These are phyloP conservation scores for Candida nanaspora DNA, from an alignment of 805 yeast genomes.

Conservation along the genomic window DNA sequence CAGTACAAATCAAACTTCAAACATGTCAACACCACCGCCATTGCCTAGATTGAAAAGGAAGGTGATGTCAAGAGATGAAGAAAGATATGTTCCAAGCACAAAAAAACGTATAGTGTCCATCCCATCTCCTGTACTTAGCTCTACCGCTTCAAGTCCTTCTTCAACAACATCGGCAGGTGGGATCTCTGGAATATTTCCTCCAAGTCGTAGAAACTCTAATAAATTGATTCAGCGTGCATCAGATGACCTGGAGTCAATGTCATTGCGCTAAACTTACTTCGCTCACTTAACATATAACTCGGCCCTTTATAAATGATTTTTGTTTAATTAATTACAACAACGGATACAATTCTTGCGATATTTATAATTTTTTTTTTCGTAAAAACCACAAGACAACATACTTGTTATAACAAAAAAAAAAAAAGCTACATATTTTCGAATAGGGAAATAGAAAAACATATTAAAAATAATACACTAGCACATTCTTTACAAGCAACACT, in stretches of 20 bases:
- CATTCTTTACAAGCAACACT: too few species aligned
- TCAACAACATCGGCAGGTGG: neutral
- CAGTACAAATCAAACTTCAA: too few species aligned
- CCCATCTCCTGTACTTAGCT: conserved; percentile 2
- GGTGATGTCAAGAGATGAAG: conserved; percentile 1
- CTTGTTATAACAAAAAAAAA: neutral
- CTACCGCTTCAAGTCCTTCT: conserved; percentile 3
- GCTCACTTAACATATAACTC: neutral
- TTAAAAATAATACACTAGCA: too few species aligned
- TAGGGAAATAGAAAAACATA: too few species aligned
- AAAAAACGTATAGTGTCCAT: conserved; percentile 5
- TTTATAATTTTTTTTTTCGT: too few species aligned
- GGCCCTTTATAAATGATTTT: too few species aligned
- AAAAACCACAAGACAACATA: neutral
- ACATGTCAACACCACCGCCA: conserved; percentile 1
- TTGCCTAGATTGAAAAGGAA: conserved; percentile 1
- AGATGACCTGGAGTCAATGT: conserved; percentile 24
- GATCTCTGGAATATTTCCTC: conserved; percentile 1
- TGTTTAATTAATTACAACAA: too few species aligned
- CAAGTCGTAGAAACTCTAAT: conserved; percentile 19
- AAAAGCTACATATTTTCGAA: too few species aligned
- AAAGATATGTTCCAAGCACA: neutral
- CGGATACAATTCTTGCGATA: too few species aligned
- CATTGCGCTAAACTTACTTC: conserved; percentile 6
- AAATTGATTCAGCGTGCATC: conserved; percentile 22